Evolutionary conservation across 2,329 filamentous ascomycete genomes (phyloP).

Genomic region (Tolypocladium ovalisporum): DNA sequence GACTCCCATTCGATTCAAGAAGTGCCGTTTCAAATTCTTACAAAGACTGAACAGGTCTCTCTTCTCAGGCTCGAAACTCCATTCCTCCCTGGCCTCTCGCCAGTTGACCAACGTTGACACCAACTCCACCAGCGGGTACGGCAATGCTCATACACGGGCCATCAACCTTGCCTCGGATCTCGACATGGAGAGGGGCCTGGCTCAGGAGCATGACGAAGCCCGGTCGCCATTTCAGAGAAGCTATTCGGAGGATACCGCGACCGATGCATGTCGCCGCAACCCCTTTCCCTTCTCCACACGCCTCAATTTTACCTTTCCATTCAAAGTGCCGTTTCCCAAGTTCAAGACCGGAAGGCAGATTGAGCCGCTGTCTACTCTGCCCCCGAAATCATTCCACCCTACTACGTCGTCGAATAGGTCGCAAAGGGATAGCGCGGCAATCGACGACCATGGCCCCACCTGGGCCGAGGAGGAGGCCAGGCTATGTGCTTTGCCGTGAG

Average conservation of each 20-base stretch:
- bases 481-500: not conserved
- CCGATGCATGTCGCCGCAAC: constrained; percentile 8
- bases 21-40: not conserved
- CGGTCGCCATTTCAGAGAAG: not conserved
- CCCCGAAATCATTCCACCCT: not conserved
- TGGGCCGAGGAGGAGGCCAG: not conserved
- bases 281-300: constrained; percentile 24
- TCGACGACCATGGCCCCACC: not conserved
- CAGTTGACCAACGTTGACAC: constrained; percentile 8
- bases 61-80: not conserved
- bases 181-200: not conserved
- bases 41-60: not conserved
- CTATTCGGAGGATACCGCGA: not conserved
- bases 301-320: constrained; percentile 14
- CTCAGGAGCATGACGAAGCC: no score
- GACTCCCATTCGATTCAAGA: not conserved
- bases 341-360: not conserved
- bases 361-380: not conserved
- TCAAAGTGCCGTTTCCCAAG: constrained; percentile 10
- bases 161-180: not conserved
- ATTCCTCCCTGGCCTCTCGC: constrained; percentile 9
- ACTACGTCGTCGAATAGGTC: not conserved
- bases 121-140: constrained; percentile 1
- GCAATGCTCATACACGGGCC: not conserved
- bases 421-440: not conserved